phyloP scores from a whole-genome alignment of 176 grass and related monocot genomes.

The Chrysopogon serrulatus region DNA sequence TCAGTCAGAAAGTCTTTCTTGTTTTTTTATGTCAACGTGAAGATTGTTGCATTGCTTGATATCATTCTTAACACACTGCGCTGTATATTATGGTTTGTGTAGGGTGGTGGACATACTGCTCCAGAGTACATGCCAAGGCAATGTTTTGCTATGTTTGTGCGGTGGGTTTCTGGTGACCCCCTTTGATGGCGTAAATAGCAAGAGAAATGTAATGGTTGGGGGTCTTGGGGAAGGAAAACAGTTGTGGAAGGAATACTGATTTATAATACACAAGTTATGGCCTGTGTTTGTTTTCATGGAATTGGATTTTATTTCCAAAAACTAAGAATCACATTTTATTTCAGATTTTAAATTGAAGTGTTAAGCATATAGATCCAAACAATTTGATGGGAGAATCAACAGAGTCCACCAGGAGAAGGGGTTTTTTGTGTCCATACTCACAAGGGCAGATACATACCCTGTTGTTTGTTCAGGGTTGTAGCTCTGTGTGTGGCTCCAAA shows the following conservation, averaged over 20 bases:
- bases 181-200: constrained; percentile 17
- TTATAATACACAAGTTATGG: background rate
- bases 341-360: no score
- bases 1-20: background rate
- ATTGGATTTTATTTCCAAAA: no score
- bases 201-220: background rate
- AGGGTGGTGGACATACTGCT: constrained; percentile 59
- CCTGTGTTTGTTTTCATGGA: no score
- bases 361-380: no score
- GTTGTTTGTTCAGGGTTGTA: no score
- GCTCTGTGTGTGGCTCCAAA: no score
- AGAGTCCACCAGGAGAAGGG: no score
- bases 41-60: background rate
- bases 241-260: background rate
- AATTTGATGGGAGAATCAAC: no score
- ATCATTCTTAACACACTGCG: background rate
- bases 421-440: no score
- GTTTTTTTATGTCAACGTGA: background rate
- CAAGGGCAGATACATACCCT: no score
- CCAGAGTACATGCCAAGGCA: constrained; percentile 61
- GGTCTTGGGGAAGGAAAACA: background rate
- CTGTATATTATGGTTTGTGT: background rate
- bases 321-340: no score
- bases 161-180: constrained; percentile 35
- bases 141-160: constrained; percentile 40